Evolutionary conservation across 2,329 filamentous ascomycete species (phyloP).

Genomic region (Hypoxylon sp.): DNA sequence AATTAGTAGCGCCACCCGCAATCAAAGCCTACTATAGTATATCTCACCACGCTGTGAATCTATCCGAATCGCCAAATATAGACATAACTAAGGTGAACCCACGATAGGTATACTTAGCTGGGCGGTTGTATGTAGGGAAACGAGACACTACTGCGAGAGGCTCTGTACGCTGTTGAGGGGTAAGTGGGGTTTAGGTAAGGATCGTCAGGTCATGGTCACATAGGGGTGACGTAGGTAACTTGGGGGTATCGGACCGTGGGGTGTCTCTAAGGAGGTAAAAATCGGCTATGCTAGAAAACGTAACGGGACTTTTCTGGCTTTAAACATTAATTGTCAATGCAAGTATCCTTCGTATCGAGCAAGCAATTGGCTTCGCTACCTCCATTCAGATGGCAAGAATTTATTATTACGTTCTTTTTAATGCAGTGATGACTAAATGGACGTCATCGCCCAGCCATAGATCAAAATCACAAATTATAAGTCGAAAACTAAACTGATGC

Average conservation of each 20-base stretch:
- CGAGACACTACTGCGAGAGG: constrained; percentile 31
- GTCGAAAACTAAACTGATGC: background rate
- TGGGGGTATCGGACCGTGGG: constrained; percentile 30
- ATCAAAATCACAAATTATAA: background rate
- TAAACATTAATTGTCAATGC: background rate
- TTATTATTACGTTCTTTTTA: constrained; percentile 14
- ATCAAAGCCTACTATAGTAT: background rate
- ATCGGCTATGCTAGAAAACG: constrained; percentile 19
- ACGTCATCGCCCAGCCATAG: constrained; percentile 19
- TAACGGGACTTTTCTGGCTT: constrained; percentile 11
- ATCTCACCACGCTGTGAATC: constrained; percentile 10
- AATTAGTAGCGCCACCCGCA: constrained; percentile 27
- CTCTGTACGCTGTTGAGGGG: constrained; percentile 42
- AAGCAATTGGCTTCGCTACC: background rate
- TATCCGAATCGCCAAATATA: constrained; percentile 31
- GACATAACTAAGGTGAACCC: constrained; percentile 4
- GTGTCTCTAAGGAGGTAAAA: constrained; percentile 16
- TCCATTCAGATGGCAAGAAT: constrained; percentile 11
- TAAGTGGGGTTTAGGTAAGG: constrained; percentile 39
- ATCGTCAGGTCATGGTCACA: constrained; percentile 45
- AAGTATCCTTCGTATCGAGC: background rate
- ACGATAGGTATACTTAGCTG: background rate
- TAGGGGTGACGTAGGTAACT: constrained; percentile 41
- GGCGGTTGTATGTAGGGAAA: background rate
- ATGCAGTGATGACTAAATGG: constrained; percentile 21